A percentile compares a stretch with the other conserved stretches of the same genome.
These are phyloP conservation scores for Prunus armeniaca DNA, from an alignment of 306 rosid genomes.

Conservation along the genomic window DNA sequence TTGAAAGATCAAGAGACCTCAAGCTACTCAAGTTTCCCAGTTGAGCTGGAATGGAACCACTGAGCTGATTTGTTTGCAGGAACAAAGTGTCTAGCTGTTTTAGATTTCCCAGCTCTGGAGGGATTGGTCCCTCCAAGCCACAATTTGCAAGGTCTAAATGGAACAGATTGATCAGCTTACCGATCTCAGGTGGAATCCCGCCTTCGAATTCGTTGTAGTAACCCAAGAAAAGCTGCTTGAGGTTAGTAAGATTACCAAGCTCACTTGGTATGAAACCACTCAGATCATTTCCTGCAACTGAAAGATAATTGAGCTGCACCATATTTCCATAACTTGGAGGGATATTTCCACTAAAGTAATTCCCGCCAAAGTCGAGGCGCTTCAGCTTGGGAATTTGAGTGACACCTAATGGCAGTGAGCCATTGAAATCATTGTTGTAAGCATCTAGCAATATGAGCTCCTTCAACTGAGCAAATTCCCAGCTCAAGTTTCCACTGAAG, in stretches of 20 bases:
- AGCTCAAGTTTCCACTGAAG: conserved; percentile 57
- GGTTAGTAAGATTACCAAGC: conserved; percentile 61
- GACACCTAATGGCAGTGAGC: conserved; percentile 66
- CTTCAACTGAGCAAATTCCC: conserved; percentile 45
- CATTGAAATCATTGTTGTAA: conserved; percentile 67
- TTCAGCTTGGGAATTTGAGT: conserved; percentile 39
- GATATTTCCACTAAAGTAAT: conserved; percentile 60
- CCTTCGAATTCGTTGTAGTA: conserved; percentile 77
- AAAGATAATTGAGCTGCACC: conserved; percentile 48
- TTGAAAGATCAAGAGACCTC: conserved; percentile 70
- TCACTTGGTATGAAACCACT: conserved; percentile 65
- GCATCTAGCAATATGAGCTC: conserved; percentile 60
- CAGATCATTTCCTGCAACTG: conserved; percentile 84
- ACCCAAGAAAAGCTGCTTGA: conserved; percentile 65
- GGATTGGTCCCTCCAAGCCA: conserved; percentile 70
- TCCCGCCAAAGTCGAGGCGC: conserved; percentile 73
- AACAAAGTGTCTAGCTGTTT: conserved; percentile 62
- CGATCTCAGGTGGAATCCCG: conserved; percentile 60
- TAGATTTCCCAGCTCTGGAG: conserved; percentile 70
- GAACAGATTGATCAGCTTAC: conserved; percentile 53
- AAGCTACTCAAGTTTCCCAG: conserved; percentile 62
- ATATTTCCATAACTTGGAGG: conserved; percentile 64
- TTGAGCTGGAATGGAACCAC: conserved; percentile 60
- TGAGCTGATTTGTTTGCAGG: conserved; percentile 80
- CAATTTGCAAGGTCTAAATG: conserved; percentile 85